phyloP scores from a whole-genome alignment of 2,329 filamentous ascomycete species.

The Penicillium freii region DNA sequence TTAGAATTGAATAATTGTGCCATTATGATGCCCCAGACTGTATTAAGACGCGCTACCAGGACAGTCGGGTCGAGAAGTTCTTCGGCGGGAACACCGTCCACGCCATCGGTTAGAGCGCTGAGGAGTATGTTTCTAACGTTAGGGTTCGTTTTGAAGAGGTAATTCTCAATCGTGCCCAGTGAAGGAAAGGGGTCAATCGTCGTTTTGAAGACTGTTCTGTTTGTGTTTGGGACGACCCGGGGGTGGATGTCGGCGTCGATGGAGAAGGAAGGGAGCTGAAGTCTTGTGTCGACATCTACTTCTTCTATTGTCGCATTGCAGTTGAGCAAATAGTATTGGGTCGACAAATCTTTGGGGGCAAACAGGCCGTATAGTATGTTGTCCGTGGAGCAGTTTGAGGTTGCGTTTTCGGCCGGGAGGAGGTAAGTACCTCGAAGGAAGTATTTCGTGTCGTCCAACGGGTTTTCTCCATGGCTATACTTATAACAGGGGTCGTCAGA shows the following conservation, averaged over 20 bases:
- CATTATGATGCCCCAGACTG: neutral
- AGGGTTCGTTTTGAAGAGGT: neutral
- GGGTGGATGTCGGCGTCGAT: constrained; percentile 5
- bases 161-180: neutral
- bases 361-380: neutral
- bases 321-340: neutral
- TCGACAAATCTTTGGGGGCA: neutral
- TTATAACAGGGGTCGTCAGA: neutral
- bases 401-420: neutral
- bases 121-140: neutral
- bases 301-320: constrained; percentile 8
- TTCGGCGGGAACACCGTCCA: neutral
- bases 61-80: neutral
- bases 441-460: neutral
- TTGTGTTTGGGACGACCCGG: neutral
- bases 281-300: constrained; percentile 1
- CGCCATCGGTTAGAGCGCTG: neutral
- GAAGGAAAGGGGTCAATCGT: neutral
- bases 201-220: neutral
- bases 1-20: constrained; percentile 1
- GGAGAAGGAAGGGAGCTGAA: constrained; percentile 6
- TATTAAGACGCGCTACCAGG: neutral
- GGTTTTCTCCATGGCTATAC: neutral
- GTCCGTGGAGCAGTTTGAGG: neutral
- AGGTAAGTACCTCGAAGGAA: neutral